Percentiles rank a stretch among this genome's conserved stretches.
phyloP scores from a whole-genome alignment of 2,329 filamentous ascomycete genomes.

The Fusarium subtropicale region DNA sequence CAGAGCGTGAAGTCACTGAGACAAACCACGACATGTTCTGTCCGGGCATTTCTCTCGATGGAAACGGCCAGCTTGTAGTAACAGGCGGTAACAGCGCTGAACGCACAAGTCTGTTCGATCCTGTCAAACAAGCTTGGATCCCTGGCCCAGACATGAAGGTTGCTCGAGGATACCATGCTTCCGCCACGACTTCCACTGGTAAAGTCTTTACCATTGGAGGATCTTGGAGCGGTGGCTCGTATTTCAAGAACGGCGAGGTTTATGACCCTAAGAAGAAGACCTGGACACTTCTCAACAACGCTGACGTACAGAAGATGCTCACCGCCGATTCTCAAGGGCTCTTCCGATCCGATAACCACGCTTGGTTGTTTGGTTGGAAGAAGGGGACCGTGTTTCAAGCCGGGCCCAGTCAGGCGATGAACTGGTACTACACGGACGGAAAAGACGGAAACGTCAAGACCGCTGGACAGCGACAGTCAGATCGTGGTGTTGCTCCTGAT shows the following conservation, averaged over 20 bases:
- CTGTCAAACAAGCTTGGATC: slow-evolving; percentile 15
- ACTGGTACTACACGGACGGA: slow-evolving; percentile 63
- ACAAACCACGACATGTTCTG: slow-evolving; percentile 69
- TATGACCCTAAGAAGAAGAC: slow-evolving; percentile 25
- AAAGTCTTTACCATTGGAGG: slow-evolving; percentile 34
- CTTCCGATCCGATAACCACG: slow-evolving; percentile 53
- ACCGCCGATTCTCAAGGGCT: slow-evolving; percentile 63
- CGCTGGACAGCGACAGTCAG: slow-evolving; percentile 43
- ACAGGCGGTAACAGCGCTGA: slow-evolving; percentile 64
- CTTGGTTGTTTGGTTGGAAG: slow-evolving; percentile 55
- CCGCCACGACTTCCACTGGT: slow-evolving; percentile 28
- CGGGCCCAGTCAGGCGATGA: slow-evolving; percentile 63
- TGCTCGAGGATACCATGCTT: slow-evolving; percentile 29
- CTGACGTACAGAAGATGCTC: slow-evolving; percentile 59
- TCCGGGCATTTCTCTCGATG: slow-evolving; percentile 64
- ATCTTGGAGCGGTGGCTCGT: slow-evolving; percentile 25
- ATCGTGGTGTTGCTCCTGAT: slow-evolving; percentile 54
- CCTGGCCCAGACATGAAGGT: slow-evolving; percentile 19
- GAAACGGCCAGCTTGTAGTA: slow-evolving; percentile 62
- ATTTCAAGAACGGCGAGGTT: slow-evolving; percentile 28
- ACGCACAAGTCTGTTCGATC: slow-evolving; percentile 62
- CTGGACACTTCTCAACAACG: slow-evolving; percentile 45
- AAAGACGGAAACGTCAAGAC: slow-evolving; percentile 36
- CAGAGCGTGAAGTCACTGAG: slow-evolving; percentile 47
- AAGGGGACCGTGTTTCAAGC: slow-evolving; percentile 64